Conservation (phyloP, 2,329 filamentous ascomycete genomes). For the Trichoderma atrobrunneum region DNA sequence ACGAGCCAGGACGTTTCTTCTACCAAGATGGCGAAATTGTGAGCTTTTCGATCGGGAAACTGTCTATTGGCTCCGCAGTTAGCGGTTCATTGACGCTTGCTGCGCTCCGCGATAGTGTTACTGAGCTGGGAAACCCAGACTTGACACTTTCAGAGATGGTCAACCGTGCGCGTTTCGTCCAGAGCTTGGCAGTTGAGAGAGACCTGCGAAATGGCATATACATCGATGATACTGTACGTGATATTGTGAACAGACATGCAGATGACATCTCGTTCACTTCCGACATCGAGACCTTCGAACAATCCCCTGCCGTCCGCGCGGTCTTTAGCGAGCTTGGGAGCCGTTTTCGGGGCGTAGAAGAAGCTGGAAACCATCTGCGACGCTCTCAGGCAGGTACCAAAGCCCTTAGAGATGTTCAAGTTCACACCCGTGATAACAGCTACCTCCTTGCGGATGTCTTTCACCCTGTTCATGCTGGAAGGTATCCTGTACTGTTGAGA, state of each 20-base stretch:
- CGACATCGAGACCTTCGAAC: background rate
- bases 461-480: background rate
- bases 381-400: background rate
- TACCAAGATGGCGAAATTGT: background rate
- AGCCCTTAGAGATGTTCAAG: background rate
- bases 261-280: background rate
- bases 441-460: background rate
- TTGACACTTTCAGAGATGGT: background rate
- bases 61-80: background rate
- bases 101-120: background rate
- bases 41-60: background rate
- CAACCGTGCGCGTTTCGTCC: background rate
- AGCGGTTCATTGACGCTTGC: background rate
- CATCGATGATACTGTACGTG: background rate
- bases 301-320: background rate
- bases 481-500: background rate
- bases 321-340: background rate
- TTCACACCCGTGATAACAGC: background rate
- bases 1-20: background rate
- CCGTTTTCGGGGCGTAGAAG: background rate
- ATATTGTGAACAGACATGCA: background rate
- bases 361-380: background rate
- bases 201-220: background rate
- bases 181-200: background rate
- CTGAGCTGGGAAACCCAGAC: background rate